Evolutionary conservation across 2,329 filamentous ascomycete species (phyloP), one percentile per base, ranked within the genome.

Genomic region (Calycina herbarum): DNA sequence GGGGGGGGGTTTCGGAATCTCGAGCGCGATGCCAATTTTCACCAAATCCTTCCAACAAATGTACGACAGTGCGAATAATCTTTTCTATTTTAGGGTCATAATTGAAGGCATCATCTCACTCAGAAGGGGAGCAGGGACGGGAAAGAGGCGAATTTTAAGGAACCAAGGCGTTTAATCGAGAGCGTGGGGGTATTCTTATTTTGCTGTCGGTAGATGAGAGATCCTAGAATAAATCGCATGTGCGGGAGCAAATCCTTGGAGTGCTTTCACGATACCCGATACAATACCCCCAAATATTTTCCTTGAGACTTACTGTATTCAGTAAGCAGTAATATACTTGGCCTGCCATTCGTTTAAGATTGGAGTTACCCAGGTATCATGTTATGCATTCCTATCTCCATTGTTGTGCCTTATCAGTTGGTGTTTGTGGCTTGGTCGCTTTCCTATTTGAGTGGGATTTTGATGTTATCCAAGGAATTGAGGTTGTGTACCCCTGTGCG

Each of bases 191-290:
- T 54, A 24, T 11, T 54, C 27, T 54, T 54, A 11, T 13, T 54
- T 27, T 27, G 8, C 48, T 24, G 48, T 54, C 24, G 48, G 48
- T 54, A 27, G 24, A 27, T 54, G 48, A 27, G 48, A 54, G 20
- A 54, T 54, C 48, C 48, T 27, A 11, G 45, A 54, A 54, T 54
- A 54, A 54, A 54, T 54, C 10, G 38, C 38, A 40, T 15, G 48
- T 27, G 20, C 45, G 6, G 48, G 20, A 27, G 48, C 8, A 54
- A 54, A 13, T 1, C 20, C 4, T 40, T 40, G 35, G 35, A 13
- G 35, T 3, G 2, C 11, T 40, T 11, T 40, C 35, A 40, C 35
- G 35, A 40, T 13, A 40, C 10, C 35, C 35, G 35, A 40, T 40
- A 40, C 35, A 11, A 13, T 40, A 40, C 11, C 38, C 38, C 38